These are phyloP conservation scores for Paramecium octaurelia DNA, from an alignment of 73 alveolate species.

Conservation along the genomic window DNA sequence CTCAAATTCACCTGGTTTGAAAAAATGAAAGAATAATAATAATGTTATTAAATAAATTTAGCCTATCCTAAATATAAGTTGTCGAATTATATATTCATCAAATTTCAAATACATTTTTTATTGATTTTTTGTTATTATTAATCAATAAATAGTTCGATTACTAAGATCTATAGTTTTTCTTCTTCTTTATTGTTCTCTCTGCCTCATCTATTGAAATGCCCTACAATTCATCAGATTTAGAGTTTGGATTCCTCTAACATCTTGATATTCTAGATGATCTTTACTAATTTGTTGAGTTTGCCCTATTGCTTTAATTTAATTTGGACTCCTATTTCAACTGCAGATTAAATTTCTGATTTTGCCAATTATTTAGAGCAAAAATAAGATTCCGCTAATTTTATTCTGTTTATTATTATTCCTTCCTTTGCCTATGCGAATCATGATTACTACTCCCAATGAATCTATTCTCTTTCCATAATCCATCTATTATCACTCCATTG, in stretches of 20 bases:
- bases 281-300: neutral
- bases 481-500: neutral
- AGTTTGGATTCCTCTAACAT: neutral
- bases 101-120: neutral
- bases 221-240: neutral
- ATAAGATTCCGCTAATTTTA: neutral
- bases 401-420: neutral
- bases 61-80: neutral
- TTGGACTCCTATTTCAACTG: neutral
- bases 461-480: neutral
- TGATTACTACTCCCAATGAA: neutral
- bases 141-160: neutral
- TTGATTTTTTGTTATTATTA: neutral
- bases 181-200: neutral
- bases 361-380: neutral
- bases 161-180: neutral
- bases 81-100: neutral
- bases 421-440: neutral
- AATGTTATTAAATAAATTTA: neutral
- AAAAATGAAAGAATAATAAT: neutral
- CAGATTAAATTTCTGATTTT: neutral
- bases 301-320: neutral
- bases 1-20: neutral
- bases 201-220: neutral
- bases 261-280: neutral